Base-by-base conservation (phyloP, 2,329 filamentous ascomycete genomes). In the Westerdykella sp. region DNA sequence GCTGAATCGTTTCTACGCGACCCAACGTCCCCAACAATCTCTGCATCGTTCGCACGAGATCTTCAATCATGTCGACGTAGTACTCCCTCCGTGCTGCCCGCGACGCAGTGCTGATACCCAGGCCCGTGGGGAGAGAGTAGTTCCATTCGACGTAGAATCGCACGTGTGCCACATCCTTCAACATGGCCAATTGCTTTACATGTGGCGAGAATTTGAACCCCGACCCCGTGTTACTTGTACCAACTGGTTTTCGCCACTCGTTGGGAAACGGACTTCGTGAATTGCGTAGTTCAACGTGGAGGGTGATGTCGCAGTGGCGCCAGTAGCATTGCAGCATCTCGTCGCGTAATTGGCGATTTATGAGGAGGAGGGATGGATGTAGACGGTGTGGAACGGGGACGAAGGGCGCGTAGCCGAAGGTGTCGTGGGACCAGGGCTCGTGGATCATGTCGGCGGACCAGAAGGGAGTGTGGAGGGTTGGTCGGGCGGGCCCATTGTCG, bases 121-220 rank as follows among this genome's bases (percentile, higher is more conserved):
- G 21, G 7, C 39, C 25, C 16, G 53, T 43, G 16, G 50, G 49
- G 30, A 56, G 48, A 6, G 53, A 57, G 46, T 62, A 65, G 30
- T 65, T 61, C 62, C 62, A 66, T 41, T 65, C 60, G 1, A 65
- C 55, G 41, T 65, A 66, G 42, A 66, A 60, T 4, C 60, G 50
- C 7, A 62, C 53, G 31, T 62, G 59, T 1, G 57, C 59, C 12
- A 61, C 50, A 15, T 54, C 51, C 25, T 55, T 47, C 14, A 65
- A 46, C 50, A 65, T 59, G 0, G 56, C 54, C 2, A 66, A 46
- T 22, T 53, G 42, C 13, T 63, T 37, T n/a, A 66, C 57, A 23
- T 66, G 63, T 4, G 62, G 63, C 0, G 58, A 61, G 47, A 58
- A 65, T 15, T 61, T 55, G 44, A 66, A 66, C n/a, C 16, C 16